These are phyloP conservation scores for Huntiella abstrusa DNA, from an alignment of 2,329 filamentous ascomycete species.

Conservation along the genomic window DNA sequence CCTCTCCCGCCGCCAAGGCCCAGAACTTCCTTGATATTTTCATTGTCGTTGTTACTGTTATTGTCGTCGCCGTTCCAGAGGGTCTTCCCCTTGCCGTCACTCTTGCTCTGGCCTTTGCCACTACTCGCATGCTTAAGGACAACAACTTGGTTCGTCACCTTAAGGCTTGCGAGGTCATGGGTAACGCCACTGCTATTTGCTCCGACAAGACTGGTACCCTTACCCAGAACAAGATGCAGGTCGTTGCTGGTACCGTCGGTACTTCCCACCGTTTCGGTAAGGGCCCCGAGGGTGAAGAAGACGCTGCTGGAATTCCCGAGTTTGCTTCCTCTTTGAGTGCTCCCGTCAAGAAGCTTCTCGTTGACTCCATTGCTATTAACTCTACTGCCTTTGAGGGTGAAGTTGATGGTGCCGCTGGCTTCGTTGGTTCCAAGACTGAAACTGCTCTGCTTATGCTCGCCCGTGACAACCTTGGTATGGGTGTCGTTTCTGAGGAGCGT, in stretches of 20 bases:
- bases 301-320: slow-evolving; percentile 26
- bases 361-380: slow-evolving; percentile 43
- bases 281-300: slow-evolving; percentile 15
- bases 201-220: slow-evolving; percentile 51
- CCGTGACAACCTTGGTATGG: slow-evolving; percentile 47
- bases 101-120: slow-evolving; percentile 57
- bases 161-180: slow-evolving; percentile 66
- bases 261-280: slow-evolving; percentile 35
- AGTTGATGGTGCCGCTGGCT: slow-evolving; percentile 44
- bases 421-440: slow-evolving; percentile 63
- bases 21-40: slow-evolving; percentile 60
- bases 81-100: slow-evolving; percentile 63
- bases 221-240: slow-evolving; percentile 51
- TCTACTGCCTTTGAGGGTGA: slow-evolving; percentile 64
- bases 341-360: slow-evolving; percentile 32
- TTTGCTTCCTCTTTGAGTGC: slow-evolving; percentile 27
- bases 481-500: slow-evolving; percentile 43
- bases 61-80: slow-evolving; percentile 64
- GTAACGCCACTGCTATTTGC: slow-evolving; percentile 54
- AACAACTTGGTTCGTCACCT: slow-evolving; percentile 61
- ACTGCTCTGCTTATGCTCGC: slow-evolving; percentile 55
- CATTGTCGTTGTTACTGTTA: slow-evolving; percentile 61
- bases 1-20: slow-evolving; percentile 51
- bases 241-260: slow-evolving; percentile 41
- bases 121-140: slow-evolving; percentile 57